phyloP scores from a whole-genome alignment of 441 rosid species.

The Pelargonium cotyledonis region DNA sequence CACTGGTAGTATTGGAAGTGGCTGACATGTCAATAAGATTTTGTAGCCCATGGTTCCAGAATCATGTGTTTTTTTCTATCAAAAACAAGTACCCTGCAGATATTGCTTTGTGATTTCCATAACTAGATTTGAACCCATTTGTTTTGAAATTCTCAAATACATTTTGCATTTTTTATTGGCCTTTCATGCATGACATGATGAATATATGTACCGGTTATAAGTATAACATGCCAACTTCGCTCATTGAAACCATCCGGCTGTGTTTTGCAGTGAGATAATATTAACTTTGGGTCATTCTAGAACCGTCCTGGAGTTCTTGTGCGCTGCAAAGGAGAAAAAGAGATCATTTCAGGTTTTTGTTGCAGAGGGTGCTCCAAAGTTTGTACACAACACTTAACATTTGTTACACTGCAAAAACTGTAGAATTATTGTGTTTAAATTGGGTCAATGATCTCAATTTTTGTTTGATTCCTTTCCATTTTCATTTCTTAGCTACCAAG shows the following conservation, averaged over 20 bases:
- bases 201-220: neutral
- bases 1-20: neutral
- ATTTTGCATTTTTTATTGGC: neutral
- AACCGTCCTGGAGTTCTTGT: slow-evolving; percentile 15
- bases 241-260: neutral
- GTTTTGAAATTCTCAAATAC: neutral
- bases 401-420: neutral
- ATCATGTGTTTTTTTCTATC: neutral
- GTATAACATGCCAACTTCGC: neutral
- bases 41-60: neutral
- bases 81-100: neutral
- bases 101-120: neutral
- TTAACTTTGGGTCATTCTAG: slow-evolving; percentile 18
- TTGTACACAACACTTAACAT: neutral
- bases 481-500: slow-evolving; percentile 62
- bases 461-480: neutral
- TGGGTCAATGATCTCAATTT: neutral
- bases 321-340: slow-evolving; percentile 19
- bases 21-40: too few species aligned
- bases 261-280: slow-evolving; percentile 19
- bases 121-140: neutral
- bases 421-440: neutral
- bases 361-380: slow-evolving; percentile 25
- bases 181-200: too few species aligned
- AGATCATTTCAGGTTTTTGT: slow-evolving; percentile 16